Evolutionary conservation across 345 rosid genomes (phyloP), one percentile per base, ranked within the genome.

Genomic region (Angophora floribunda): DNA sequence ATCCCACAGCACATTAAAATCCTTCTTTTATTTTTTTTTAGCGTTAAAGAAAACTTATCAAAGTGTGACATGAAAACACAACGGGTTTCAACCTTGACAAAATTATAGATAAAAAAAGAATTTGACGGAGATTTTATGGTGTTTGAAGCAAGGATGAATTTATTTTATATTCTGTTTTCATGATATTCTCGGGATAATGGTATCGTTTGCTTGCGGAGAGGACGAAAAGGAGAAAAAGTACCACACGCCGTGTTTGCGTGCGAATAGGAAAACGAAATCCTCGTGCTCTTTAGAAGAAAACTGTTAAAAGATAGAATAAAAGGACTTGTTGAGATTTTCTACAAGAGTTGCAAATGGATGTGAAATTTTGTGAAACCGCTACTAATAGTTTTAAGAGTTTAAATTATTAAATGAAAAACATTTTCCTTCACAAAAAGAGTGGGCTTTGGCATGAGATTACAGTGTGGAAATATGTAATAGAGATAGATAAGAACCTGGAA

Each of bases 361-460:
- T 17, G 19, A 67, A 6, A 67, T 67, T 32, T 32, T 5, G 6
- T 32, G 45, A 4, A 11, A 32, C 17, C 21, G 30, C 19, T 30
- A 10, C 41, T 15, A 30, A 30, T 3, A 26, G 0, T 28, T 14
- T 15, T 61, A 61, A 61, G 26, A 61, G 9, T 26, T 61, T 1
- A 59, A 11, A 21, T 55, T 55, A 22, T 55, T 3, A 21, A 26
- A 0, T 55, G 22, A 55, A 10, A 55, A 55, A 55, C 22, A 55
- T 55, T 55, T 4, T 8, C 4, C 61, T 26, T 55, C 0, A 0
- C 1, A 0, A 19, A 55, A 19, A 55, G 21, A 26, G 6, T 59
- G 12, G 15, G 7, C 7, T 59, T 59, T 59, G 15, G 67, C 15
- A 6, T 59, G 12, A 59, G 30, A 59, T 59, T 59, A 59, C 26